Evolutionary conservation across 2,329 filamentous ascomycete genomes (phyloP).

Genomic region (Trichoderma endophyticum): DNA sequence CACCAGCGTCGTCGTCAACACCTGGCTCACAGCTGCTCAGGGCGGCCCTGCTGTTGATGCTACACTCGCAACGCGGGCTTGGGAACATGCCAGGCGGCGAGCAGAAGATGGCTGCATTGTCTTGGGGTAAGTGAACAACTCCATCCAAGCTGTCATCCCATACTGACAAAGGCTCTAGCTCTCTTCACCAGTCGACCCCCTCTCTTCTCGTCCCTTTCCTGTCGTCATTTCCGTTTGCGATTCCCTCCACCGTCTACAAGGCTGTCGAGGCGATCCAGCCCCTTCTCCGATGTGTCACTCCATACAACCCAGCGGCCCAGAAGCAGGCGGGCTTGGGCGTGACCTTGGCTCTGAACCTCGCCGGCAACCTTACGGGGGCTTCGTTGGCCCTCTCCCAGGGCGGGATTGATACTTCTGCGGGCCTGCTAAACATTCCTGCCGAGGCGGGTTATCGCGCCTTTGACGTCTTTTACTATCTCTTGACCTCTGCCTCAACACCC

Average conservation of each 20-base stretch:
- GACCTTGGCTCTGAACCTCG: constrained; percentile 75
- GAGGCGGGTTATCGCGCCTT: constrained; percentile 87
- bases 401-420: constrained; percentile 79
- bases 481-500: constrained; percentile 85
- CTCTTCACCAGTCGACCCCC: constrained; percentile 82
- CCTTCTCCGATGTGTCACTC: constrained; percentile 83
- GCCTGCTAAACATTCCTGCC: constrained; percentile 74
- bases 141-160: background rate
- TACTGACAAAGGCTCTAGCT: constrained; percentile 49
- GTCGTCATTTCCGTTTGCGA: constrained; percentile 71
- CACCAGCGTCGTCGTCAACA: constrained; percentile 91
- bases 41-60: constrained; percentile 72
- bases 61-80: constrained; percentile 74
- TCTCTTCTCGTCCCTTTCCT: constrained; percentile 81
- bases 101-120: constrained; percentile 95
- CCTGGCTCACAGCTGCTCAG: constrained; percentile 81
- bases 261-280: constrained; percentile 79
- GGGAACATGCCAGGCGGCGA: constrained; percentile 92
- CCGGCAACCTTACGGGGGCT: constrained; percentile 73
- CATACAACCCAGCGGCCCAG: constrained; percentile 80
- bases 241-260: constrained; percentile 72
- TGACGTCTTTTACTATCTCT: constrained; percentile 95
- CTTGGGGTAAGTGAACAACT: constrained; percentile 64
- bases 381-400: constrained; percentile 77
- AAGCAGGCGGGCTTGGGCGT: constrained; percentile 78